Conservation (phyloP, 768 basidiomycete species). For the Paxillus rubicundulus region DNA sequence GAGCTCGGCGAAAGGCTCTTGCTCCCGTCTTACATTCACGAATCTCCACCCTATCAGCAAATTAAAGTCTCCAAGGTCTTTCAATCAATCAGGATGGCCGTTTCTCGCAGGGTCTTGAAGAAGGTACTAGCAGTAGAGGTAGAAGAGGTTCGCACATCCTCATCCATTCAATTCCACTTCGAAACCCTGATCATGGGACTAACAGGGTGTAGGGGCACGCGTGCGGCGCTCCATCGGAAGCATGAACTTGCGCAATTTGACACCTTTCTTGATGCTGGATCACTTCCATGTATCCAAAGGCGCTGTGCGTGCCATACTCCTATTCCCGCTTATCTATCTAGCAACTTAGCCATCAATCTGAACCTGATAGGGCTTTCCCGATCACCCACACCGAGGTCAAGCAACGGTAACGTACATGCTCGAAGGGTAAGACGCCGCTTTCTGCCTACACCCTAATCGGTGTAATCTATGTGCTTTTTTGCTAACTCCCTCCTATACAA, state of each 20-base stretch:
- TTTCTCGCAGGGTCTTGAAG: constrained; percentile 70
- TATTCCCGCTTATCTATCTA: neutral
- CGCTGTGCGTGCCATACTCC: constrained; percentile 46
- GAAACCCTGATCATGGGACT: neutral
- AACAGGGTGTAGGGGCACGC: constrained; percentile 72
- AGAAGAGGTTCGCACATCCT: constrained; percentile 52
- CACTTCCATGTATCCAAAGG: constrained; percentile 73
- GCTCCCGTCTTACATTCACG: neutral
- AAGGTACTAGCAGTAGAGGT: constrained; percentile 76
- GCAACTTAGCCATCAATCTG: neutral
- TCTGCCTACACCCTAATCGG: neutral
- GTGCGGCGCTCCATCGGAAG: constrained; percentile 89
- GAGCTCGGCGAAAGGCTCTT: too few relatives aligned
- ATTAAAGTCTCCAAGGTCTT: neutral
- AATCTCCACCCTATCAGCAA: neutral
- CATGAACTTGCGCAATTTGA: constrained; percentile 68
- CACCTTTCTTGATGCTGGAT: constrained; percentile 90
- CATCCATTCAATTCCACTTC: neutral
- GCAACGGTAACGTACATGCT: constrained; percentile 89
- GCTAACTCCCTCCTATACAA: constrained; percentile 21
- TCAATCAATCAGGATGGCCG: constrained; percentile 25
- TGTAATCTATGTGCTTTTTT: neutral
- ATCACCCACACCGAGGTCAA: constrained; percentile 92
- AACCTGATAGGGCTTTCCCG: constrained; percentile 72
- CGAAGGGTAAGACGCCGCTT: constrained; percentile 51